phyloP scores from a whole-genome alignment of 2,329 filamentous ascomycete species.

The Xylaria sp. region DNA sequence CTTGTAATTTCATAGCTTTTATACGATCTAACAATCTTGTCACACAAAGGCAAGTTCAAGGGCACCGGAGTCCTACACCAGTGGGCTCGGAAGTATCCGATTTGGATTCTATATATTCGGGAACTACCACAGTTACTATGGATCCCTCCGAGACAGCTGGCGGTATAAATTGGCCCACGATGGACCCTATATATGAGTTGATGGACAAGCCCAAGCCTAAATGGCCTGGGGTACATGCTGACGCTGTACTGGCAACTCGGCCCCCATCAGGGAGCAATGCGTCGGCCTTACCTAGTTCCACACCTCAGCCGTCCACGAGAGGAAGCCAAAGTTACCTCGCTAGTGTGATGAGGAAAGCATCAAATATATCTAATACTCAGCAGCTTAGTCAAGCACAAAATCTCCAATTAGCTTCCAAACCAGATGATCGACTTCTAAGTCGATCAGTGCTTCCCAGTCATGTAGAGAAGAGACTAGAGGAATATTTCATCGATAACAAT shows the following conservation, averaged over 20 bases:
- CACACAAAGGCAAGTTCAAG: conserved; percentile 46
- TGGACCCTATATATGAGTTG: conserved; percentile 38
- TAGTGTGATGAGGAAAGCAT: not conserved
- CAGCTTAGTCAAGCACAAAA: conserved; percentile 44
- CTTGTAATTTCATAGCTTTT: conserved; percentile 68
- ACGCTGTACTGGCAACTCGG: conserved; percentile 11
- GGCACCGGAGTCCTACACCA: conserved; percentile 31
- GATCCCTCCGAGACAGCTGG: conserved; percentile 34
- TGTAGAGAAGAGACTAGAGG: conserved; percentile 62
- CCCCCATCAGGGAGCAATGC: conserved; percentile 11
- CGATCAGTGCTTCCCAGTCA: conserved; percentile 61
- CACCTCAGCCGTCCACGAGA: conserved; percentile 7
- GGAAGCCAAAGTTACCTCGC: not conserved
- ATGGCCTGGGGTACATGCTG: conserved; percentile 15
- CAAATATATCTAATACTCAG: conserved; percentile 15
- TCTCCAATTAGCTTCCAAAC: conserved; percentile 52
- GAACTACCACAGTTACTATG: conserved; percentile 44
- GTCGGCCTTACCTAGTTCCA: not conserved
- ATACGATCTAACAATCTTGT: conserved; percentile 68
- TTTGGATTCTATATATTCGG: conserved; percentile 46
- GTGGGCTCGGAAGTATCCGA: conserved; percentile 41
- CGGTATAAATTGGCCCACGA: conserved; percentile 36
- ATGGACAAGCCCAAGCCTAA: conserved; percentile 23
- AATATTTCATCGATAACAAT: conserved; percentile 60
- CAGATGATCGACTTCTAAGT: conserved; percentile 56